Base-by-base conservation (phyloP, 2,329 filamentous ascomycete genomes). In the Botryotinia globosa region DNA sequence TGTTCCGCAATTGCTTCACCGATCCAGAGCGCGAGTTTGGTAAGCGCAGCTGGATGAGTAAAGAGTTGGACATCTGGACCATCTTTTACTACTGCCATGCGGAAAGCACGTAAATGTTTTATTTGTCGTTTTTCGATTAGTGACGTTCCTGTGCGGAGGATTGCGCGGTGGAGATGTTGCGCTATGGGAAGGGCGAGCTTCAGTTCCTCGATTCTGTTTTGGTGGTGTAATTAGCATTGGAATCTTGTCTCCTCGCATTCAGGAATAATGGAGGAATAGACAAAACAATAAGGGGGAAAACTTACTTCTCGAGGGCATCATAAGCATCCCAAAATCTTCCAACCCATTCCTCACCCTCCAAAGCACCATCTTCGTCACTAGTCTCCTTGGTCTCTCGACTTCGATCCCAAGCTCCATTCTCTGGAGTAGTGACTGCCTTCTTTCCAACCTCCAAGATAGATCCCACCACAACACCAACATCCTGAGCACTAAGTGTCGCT, bases 81-180 rank as follows among this genome's bases (percentile, higher is more conserved):
- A 79, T 98, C 96, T 80, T 97, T 97, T 77, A 99, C 94, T 6
- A 98, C 92, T 48, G 93, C 97, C 87, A 99, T 94, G 67, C 96
- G 92, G 81, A 98, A 99, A 0, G 95, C 92, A 65, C 94, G 90
- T 25, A 99, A 85, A 81, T 98, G 94, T 54, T 94, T 92, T 80
- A 99, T 97, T 79, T 98, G 94, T 73, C 92, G 91, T 83, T 99
- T 99, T 76, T 94, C 93, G 74, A 99, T 92, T 42, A 99, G 86
- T 0, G 93, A 91, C 1, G 94, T 97, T 54, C 96, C 96, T 0
- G 95, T 97, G 65, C 94, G 92, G 74, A 98, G 92, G 75, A 99
- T 98, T 58, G 96, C 94, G 51, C 93, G 90, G 81, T 98, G 93
- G 1, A 99, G 87, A 78, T 94, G 91, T 81, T 97, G 94, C 3